Evolutionary conservation across 169 alveolate species (phyloP).

Genomic region (Amoebophrya sp.): DNA sequence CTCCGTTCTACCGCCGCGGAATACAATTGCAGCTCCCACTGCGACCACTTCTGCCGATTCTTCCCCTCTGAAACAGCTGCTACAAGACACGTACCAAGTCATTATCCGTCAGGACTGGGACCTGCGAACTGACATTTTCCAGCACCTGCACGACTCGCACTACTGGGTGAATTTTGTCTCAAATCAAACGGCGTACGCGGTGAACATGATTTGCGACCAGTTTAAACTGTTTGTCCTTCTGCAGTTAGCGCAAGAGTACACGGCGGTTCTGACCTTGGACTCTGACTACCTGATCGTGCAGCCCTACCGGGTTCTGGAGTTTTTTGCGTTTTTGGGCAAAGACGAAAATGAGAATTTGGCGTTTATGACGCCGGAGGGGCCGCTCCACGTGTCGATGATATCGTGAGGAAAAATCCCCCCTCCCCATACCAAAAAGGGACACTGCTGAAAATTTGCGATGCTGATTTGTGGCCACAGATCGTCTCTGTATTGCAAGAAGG

Average conservation of each 20-base stretch:
- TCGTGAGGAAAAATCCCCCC: no score
- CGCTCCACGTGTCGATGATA: not conserved
- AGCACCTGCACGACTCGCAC: not conserved
- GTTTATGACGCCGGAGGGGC: not conserved
- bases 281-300: not conserved
- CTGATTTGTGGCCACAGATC: no score
- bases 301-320: not conserved
- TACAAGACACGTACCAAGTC: no score
- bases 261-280: not conserved
- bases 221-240: not conserved
- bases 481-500: no score
- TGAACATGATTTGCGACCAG: conserved; percentile 9
- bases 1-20: no score
- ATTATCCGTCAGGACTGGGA: not conserved
- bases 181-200: not conserved
- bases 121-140: not conserved
- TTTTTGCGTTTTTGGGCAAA: not conserved
- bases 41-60: no score
- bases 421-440: no score
- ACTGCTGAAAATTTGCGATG: no score
- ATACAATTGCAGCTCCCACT: no score
- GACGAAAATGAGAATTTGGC: not conserved
- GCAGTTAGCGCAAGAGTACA: not conserved
- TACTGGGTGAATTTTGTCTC: not conserved
- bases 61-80: no score